Conservation (phyloP, 1,139 yeast species). For the Zygotorulaspora mrakii region DNA sequence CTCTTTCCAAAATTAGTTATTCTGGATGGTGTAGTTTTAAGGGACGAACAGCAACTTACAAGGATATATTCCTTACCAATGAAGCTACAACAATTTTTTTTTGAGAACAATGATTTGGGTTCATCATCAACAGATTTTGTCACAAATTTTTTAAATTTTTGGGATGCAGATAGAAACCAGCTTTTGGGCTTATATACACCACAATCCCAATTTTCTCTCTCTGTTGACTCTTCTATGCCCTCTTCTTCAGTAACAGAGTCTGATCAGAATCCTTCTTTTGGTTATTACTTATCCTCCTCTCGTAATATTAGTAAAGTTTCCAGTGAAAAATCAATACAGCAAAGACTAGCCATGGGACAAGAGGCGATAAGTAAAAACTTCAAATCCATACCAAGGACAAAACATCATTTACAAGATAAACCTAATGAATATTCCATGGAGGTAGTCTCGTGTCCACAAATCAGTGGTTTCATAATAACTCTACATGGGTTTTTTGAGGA, state of each 20-base stretch:
- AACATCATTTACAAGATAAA: constrained; percentile 60
- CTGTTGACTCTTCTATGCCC: constrained; percentile 48
- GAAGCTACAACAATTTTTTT: constrained; percentile 56
- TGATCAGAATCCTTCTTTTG: constrained; percentile 48
- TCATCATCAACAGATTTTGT: constrained; percentile 70
- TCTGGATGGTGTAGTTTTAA: constrained; percentile 70
- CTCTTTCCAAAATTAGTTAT: constrained; percentile 75
- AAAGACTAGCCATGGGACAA: constrained; percentile 67
- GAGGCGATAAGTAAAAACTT: constrained; percentile 61
- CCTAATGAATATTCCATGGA: constrained; percentile 76
- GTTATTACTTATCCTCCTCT: constrained; percentile 63
- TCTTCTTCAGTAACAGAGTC: constrained; percentile 43
- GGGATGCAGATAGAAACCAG: constrained; percentile 77
- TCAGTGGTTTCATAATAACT: constrained; percentile 70
- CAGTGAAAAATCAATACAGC: constrained; percentile 50
- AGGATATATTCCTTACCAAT: constrained; percentile 52
- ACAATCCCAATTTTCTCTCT: constrained; percentile 80
- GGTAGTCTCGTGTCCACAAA: constrained; percentile 64
- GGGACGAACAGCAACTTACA: constrained; percentile 64
- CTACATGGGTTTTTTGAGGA: constrained; percentile 87
- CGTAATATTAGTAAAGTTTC: constrained; percentile 73
- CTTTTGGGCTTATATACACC: constrained; percentile 70
- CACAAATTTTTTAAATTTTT: constrained; percentile 65
- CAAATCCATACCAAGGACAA: constrained; percentile 65
- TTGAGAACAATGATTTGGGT: constrained; percentile 74